These are phyloP conservation scores for Ambrosiella beaveri DNA, from an alignment of 2,329 filamentous ascomycete species.

Conservation along the genomic window DNA sequence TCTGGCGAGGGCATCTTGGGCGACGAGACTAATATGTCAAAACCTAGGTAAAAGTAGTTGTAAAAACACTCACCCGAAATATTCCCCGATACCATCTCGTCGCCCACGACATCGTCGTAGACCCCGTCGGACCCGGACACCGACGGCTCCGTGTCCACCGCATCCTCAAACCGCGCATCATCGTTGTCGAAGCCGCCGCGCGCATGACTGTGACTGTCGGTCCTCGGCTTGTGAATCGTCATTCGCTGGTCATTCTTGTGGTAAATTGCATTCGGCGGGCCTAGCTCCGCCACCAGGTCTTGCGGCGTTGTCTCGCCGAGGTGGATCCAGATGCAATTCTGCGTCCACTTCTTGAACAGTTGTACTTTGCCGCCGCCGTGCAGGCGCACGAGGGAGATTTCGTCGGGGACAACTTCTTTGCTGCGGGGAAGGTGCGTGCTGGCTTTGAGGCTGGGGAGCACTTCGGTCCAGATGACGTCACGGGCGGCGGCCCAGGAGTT, in stretches of 20 bases:
- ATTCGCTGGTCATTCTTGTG: conserved; percentile 78
- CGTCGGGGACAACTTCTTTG: conserved; percentile 69
- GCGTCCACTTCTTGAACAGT: conserved; percentile 54
- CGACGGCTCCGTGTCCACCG: conserved; percentile 58
- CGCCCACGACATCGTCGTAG: conserved; percentile 38
- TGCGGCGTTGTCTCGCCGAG: conserved; percentile 82
- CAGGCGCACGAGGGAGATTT: conserved; percentile 65
- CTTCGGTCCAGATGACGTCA: conserved; percentile 56
- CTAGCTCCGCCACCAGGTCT: conserved; percentile 76
- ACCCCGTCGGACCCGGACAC: conserved; percentile 55
- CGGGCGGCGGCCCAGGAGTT: conserved; percentile 79
- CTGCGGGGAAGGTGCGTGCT: conserved; percentile 51
- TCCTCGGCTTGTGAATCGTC: conserved; percentile 58
- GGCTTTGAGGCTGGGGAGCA: conserved; percentile 56
- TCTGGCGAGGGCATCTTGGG: conserved; percentile 47
- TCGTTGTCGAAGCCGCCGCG: conserved; percentile 19
- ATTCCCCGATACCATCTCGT: conserved; percentile 36
- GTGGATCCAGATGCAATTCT: conserved; percentile 48
- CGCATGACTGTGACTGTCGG: conserved; percentile 32
- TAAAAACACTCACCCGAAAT: conserved; percentile 69
- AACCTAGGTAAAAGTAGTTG: conserved; percentile 92
- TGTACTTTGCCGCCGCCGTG: conserved; percentile 66
- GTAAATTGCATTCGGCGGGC: conserved; percentile 86
- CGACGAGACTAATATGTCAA: conserved; percentile 80
- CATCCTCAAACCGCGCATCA: conserved; percentile 35